phyloP scores from a whole-genome alignment of 2,329 filamentous ascomycete species.

The Verticillium tricorpus region DNA sequence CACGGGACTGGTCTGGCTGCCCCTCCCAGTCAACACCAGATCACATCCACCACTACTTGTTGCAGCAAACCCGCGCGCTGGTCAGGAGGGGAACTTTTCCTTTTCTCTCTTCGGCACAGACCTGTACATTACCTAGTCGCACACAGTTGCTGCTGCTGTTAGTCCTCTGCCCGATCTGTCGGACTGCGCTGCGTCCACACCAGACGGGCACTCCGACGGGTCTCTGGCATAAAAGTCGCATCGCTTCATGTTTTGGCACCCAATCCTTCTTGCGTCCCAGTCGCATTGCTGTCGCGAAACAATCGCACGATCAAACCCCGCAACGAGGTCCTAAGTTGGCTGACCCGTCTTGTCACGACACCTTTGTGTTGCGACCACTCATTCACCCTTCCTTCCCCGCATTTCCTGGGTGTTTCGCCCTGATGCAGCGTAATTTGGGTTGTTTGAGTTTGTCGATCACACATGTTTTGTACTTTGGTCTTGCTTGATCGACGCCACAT shows the following conservation, averaged over 20 bases:
- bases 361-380: conserved; percentile 5
- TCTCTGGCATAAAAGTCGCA: conserved; percentile 15
- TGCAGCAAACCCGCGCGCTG: conserved; percentile 27
- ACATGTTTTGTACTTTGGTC: conserved; percentile 10
- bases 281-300: conserved; percentile 5
- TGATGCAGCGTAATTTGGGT: conserved; percentile 6
- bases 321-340: neutral
- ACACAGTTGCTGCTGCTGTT: conserved; percentile 28
- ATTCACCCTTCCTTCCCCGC: conserved; percentile 7
- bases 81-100: conserved; percentile 29
- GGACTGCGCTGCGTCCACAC: conserved; percentile 4
- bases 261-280: conserved; percentile 12
- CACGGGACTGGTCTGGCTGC: conserved; percentile 5
- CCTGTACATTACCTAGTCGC: conserved; percentile 54
- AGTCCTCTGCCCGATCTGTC: conserved; percentile 10
- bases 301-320: neutral
- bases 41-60: conserved; percentile 23
- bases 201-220: conserved; percentile 8
- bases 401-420: conserved; percentile 8
- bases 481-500: neutral
- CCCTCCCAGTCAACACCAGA: neutral
- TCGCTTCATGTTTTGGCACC: conserved; percentile 10
- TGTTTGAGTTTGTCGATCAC: conserved; percentile 10
- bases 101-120: conserved; percentile 31
- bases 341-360: conserved; percentile 5